Base-by-base conservation (phyloP, 2,329 filamentous ascomycete genomes). In the Exophiala dermatitidis region DNA sequence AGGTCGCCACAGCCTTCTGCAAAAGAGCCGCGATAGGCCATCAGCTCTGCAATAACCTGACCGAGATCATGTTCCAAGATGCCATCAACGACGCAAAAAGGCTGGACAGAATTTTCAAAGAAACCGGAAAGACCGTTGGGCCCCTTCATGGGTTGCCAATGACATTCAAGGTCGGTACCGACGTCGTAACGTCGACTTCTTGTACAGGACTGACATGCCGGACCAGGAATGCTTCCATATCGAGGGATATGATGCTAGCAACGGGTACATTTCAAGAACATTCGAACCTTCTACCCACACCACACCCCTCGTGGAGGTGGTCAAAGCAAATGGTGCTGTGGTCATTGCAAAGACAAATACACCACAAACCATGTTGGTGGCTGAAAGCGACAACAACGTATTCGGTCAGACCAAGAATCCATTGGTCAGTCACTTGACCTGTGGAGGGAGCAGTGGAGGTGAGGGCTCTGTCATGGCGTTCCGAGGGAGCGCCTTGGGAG, bases 281-380 rank as follows among this genome's bases (percentile, higher is more conserved):
- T 76, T 77, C 38, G 72, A 82, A 40, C 81, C 84, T 0, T 80
- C 77, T n/a, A 66, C 68, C 30, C 67, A 73, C 57, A 77, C 84
- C 64, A 75, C 80, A 0, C 73, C 76, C 0, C 69, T 85, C 3
- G 78, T 85, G 0, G 72, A 78, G 6, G 69, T 84, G 1, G 67
- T 87, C 4, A 69, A 78, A 31, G 71, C 74, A 19, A 72, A 81
- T 0, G 85, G 85, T 1, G 83, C 83, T 0, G 74, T 88, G 0
- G 68, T 84, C 10, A 84, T 86, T 60, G 76, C 79, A 59, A 87
- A 87, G 67, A 87, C 84, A 0, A 86, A 85, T 61, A 72, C 86
- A 1, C 83, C 84, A 1, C 78, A 81, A 56, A 78, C 77, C 0
- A 66, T 81, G 54, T 70, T 72, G 61, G 72, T 74, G 5, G 65